These are phyloP conservation scores for Rhodotorula graminis DNA, from an alignment of 768 basidiomycete genomes.

Conservation along the genomic window DNA sequence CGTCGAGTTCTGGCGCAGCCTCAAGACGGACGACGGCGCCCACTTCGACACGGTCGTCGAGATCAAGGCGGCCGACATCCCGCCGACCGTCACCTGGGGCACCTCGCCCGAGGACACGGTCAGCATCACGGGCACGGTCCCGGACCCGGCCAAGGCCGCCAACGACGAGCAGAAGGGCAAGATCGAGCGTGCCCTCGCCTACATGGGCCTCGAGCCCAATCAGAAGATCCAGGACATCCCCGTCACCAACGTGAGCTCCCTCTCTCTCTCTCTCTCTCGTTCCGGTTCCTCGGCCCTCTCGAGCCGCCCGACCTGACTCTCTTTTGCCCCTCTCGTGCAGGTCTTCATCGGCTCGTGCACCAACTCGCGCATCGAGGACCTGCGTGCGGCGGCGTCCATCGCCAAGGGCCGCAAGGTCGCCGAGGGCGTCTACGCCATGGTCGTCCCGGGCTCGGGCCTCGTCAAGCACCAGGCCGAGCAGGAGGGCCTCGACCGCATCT, in stretches of 20 bases:
- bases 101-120: slow-evolving; percentile 85
- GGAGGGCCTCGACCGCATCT: slow-evolving; percentile 77
- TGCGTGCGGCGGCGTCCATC: slow-evolving; percentile 76
- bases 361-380: slow-evolving; percentile 87
- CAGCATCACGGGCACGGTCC: slow-evolving; percentile 73
- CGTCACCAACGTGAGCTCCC: slow-evolving; percentile 59
- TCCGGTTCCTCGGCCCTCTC: no score
- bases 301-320: background rate
- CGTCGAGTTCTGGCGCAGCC: slow-evolving; percentile 72
- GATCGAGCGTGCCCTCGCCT: slow-evolving; percentile 68
- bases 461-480: slow-evolving; percentile 87
- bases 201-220: slow-evolving; percentile 80
- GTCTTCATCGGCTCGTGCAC: slow-evolving; percentile 93
- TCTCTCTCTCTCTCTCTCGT: no score
- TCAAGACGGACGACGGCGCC: slow-evolving; percentile 73
- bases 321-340: background rate
- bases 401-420: slow-evolving; percentile 70
- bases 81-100: slow-evolving; percentile 88
- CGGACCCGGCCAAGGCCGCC: slow-evolving; percentile 63
- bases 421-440: slow-evolving; percentile 72
- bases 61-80: slow-evolving; percentile 75
- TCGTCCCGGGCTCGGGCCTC: slow-evolving; percentile 84
- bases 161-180: slow-evolving; percentile 65
- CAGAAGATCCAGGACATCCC: slow-evolving; percentile 71
- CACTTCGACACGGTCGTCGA: slow-evolving; percentile 77